These are phyloP conservation scores for Podospora comata DNA, from an alignment of 495 filamentous ascomycete species.

Conservation along the genomic window DNA sequence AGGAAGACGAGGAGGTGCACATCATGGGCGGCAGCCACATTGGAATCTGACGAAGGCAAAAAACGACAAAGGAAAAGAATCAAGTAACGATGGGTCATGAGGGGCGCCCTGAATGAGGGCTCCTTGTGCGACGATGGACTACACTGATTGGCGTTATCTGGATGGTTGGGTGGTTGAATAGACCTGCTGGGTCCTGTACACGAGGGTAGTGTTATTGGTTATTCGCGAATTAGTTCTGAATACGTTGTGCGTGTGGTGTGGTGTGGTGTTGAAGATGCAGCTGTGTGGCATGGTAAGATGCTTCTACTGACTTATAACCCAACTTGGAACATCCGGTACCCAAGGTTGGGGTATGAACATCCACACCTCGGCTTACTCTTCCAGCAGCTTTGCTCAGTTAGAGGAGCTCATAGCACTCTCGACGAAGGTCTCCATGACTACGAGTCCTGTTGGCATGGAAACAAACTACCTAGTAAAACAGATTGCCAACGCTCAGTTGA, in stretches of 20 bases:
- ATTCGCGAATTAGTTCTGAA: not conserved
- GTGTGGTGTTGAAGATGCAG: not conserved
- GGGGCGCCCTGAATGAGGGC: not conserved
- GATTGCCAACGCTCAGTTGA: too few relatives aligned
- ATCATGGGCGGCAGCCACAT: constrained; percentile 14
- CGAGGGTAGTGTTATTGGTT: not conserved
- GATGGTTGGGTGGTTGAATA: not conserved
- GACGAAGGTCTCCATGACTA: not conserved
- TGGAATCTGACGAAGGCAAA: not conserved
- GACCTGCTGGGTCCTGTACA: not conserved
- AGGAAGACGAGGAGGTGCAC: constrained; percentile 60
- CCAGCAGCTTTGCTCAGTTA: not conserved
- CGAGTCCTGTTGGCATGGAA: too few relatives aligned
- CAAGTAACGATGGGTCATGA: not conserved
- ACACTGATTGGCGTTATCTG: not conserved
- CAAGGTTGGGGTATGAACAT: not conserved
- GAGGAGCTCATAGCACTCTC: not conserved
- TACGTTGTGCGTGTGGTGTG: not conserved
- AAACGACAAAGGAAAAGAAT: not conserved
- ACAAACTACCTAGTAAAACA: too few relatives aligned
- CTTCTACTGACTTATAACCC: not conserved
- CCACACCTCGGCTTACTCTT: not conserved
- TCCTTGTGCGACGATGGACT: not conserved
- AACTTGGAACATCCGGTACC: not conserved
- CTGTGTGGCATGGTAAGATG: not conserved